A percentile compares a stretch with the other conserved stretches of the same genome.
Conservation (phyloP, 768 basidiomycete genomes). For the Pulveroboletus ravenelii region DNA sequence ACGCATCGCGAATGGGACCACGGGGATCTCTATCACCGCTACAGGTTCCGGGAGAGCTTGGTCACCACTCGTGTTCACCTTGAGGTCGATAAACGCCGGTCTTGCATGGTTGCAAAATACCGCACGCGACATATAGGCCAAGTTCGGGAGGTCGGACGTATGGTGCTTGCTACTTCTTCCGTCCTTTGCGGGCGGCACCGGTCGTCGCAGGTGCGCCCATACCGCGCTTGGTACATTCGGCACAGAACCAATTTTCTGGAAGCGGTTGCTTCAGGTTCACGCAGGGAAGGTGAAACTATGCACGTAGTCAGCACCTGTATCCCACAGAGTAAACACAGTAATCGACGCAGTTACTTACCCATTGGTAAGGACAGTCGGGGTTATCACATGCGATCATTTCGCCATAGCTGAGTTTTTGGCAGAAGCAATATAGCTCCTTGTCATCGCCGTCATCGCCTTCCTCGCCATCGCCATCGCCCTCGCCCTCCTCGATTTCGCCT, state of each 20-base stretch:
- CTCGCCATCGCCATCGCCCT: constrained; percentile 38
- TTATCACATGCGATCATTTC: constrained; percentile 68
- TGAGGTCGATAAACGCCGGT: background rate
- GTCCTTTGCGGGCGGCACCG: constrained; percentile 35
- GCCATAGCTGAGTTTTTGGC: constrained; percentile 58
- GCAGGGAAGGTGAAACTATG: constrained; percentile 59
- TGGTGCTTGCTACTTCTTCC: constrained; percentile 34
- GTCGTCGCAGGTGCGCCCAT: constrained; percentile 29
- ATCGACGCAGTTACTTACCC: constrained; percentile 41
- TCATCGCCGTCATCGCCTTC: constrained; percentile 53
- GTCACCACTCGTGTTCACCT: background rate
- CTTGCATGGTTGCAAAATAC: background rate
- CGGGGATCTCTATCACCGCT: background rate
- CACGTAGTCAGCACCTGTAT: constrained; percentile 10
- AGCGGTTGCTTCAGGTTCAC: constrained; percentile 53
- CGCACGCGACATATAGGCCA: background rate
- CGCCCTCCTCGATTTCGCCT: constrained; percentile 32
- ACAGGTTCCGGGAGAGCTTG: background rate
- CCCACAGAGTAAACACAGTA: background rate
- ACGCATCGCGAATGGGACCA: background rate
- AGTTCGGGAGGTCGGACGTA: background rate
- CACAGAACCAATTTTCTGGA: constrained; percentile 57
- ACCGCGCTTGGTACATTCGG: constrained; percentile 43
- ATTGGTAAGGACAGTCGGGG: constrained; percentile 52
- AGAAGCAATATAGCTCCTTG: constrained; percentile 58